Conservation (phyloP, 1,284 basidiomycete genomes). For the Chondrostereum purpureum region DNA sequence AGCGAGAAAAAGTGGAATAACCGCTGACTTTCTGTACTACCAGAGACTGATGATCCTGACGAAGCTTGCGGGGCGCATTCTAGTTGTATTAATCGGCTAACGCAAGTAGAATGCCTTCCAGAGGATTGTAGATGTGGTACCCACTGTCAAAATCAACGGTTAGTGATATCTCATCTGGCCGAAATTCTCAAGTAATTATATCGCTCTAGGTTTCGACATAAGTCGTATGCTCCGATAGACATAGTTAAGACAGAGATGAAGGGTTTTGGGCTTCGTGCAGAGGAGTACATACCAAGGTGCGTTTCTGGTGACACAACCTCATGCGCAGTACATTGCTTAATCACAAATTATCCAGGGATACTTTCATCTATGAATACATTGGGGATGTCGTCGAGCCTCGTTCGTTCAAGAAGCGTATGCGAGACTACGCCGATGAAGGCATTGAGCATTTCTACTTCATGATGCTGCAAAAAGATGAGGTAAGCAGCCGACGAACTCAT, state of each 20-base stretch:
- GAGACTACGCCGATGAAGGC: slow-evolving; percentile 88
- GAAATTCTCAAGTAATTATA: neutral
- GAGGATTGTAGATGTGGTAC: slow-evolving; percentile 82
- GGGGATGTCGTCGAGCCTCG: slow-evolving; percentile 91
- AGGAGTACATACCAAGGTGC: slow-evolving; percentile 66
- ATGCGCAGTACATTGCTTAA: too few species aligned
- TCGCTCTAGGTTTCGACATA: slow-evolving; percentile 72
- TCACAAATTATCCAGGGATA: slow-evolving; percentile 60
- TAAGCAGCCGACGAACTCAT: slow-evolving; percentile 27
- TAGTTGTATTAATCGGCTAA: slow-evolving; percentile 96
- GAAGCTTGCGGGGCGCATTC: slow-evolving; percentile 84
- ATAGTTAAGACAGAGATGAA: slow-evolving; percentile 95
- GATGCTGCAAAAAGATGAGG: slow-evolving; percentile 98
- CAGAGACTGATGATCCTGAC: slow-evolving; percentile 52
- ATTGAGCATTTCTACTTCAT: slow-evolving; percentile 99
- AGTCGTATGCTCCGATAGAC: slow-evolving; percentile 82
- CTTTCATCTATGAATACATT: slow-evolving; percentile 96
- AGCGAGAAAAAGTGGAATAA: too few species aligned
- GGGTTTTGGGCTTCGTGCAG: slow-evolving; percentile 87
- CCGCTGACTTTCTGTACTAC: slow-evolving; percentile 18
- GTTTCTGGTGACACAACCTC: slow-evolving; percentile 2
- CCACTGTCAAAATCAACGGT: slow-evolving; percentile 93
- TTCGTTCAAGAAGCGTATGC: slow-evolving; percentile 91
- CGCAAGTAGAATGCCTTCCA: slow-evolving; percentile 91
- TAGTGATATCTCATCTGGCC: slow-evolving; percentile 20